Conservation (phyloP, 176 grass and related monocot species). For the Microstegium vimineum region DNA sequence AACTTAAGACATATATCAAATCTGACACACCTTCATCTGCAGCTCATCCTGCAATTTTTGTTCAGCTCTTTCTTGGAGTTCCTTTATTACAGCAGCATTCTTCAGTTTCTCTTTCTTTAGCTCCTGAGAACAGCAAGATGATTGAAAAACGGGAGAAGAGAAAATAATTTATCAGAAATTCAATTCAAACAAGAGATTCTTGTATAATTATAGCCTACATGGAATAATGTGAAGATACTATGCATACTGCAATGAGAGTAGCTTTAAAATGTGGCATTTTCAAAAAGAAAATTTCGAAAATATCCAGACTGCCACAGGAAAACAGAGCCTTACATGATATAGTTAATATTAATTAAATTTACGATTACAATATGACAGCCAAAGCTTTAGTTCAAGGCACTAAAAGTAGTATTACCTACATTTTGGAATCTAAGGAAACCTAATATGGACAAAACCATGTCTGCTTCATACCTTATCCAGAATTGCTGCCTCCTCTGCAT, state of each 20-base stretch:
- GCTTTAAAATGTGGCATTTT: neutral
- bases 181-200: neutral
- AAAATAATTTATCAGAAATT: neutral
- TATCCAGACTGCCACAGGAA: neutral
- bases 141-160: conserved; percentile 19
- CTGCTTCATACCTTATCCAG: conserved; percentile 59
- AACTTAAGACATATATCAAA: neutral
- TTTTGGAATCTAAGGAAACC: neutral
- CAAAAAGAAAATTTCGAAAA: neutral
- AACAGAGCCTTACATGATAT: neutral
- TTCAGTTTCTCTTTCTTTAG: conserved; percentile 82
- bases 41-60: conserved; percentile 66
- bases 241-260: neutral
- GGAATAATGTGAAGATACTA: conserved; percentile 2
- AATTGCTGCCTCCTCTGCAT: conserved; percentile 87
- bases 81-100: conserved; percentile 54
- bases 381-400: neutral
- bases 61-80: conserved; percentile 71
- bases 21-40: conserved; percentile 57
- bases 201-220: neutral
- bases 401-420: neutral
- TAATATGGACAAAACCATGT: neutral
- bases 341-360: neutral
- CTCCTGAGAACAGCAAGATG: conserved; percentile 55
- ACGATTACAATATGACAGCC: neutral